A percentile compares a stretch with the other conserved stretches of the same genome.
phyloP scores from a whole-genome alignment of 768 basidiomycete genomes.

The Tricholoma hemisulphureum region DNA sequence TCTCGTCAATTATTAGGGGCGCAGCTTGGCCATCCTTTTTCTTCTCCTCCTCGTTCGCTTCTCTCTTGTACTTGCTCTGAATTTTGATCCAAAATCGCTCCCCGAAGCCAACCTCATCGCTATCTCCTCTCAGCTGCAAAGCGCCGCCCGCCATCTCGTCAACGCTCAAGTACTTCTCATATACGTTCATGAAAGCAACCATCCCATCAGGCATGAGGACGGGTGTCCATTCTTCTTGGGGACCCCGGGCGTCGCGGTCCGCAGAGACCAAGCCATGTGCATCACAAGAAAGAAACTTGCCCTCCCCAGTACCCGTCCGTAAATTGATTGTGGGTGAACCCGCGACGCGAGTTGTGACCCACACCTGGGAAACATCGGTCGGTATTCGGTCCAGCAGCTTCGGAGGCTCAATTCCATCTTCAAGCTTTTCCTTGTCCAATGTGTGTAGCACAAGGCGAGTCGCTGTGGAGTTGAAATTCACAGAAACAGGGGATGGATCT shows the following conservation, averaged over 20 bases:
- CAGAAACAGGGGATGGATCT: constrained; percentile 70
- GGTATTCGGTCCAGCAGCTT: constrained; percentile 66
- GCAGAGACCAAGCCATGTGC: constrained; percentile 80
- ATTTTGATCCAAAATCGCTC: constrained; percentile 90
- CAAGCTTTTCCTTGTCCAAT: constrained; percentile 57
- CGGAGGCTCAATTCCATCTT: constrained; percentile 43
- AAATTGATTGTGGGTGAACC: constrained; percentile 84
- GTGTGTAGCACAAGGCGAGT: constrained; percentile 65
- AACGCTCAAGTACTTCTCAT: constrained; percentile 82
- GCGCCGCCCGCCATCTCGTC: constrained; percentile 87
- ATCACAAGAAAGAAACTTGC: constrained; percentile 89
- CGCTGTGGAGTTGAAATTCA: constrained; percentile 78
- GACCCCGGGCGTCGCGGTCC: constrained; percentile 85
- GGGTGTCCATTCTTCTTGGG: constrained; percentile 93
- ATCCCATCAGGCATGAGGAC: constrained; percentile 80
- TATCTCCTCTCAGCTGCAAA: constrained; percentile 77
- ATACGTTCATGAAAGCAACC: constrained; percentile 84
- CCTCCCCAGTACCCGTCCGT: constrained; percentile 82
- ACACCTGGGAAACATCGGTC: constrained; percentile 83
- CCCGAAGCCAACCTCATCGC: constrained; percentile 78
- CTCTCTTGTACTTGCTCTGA: constrained; percentile 85
- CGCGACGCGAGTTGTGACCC: constrained; percentile 85
- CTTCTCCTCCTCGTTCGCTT: constrained; percentile 77
- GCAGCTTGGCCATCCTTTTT: constrained; percentile 51
- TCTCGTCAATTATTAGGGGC: constrained; percentile 64